Conservation (phyloP, 495 filamentous ascomycete genomes). For the Cryomyces antarcticus region DNA sequence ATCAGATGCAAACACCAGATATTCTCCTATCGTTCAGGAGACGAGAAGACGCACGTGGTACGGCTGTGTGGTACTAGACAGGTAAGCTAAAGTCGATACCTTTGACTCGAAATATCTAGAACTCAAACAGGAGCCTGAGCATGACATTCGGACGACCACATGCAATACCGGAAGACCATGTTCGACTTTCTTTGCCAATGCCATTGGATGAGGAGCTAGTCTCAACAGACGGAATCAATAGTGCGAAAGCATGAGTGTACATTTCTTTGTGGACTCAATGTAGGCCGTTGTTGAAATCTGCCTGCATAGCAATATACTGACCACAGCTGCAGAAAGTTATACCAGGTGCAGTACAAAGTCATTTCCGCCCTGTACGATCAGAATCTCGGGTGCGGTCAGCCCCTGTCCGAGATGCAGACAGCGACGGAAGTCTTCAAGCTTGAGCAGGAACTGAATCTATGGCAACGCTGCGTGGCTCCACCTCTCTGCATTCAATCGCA, state of each 20-base stretch:
- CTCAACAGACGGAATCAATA: not conserved
- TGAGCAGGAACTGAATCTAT: not conserved
- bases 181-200: conserved; percentile 21
- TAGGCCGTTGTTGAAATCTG: conserved; percentile 4
- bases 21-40: conserved; percentile 20
- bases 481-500: not conserved
- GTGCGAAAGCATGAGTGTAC: not conserved
- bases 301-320: not conserved
- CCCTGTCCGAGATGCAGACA: not conserved
- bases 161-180: conserved; percentile 21
- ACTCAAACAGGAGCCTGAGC: conserved; percentile 18
- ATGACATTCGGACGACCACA: conserved; percentile 27
- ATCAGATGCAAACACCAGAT: conserved; percentile 14
- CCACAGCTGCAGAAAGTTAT: not conserved
- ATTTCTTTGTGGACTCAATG: conserved; percentile 9
- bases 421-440: not conserved
- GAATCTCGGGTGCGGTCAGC: not conserved
- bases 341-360: not conserved
- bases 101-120: not conserved
- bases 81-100: conserved; percentile 9
- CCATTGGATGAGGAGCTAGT: conserved; percentile 8
- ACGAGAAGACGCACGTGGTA: conserved; percentile 26
- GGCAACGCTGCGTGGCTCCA: not conserved
- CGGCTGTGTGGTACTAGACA: conserved; percentile 25
- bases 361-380: too few relatives aligned